Evolutionary conservation across 1,139 yeast species (phyloP).

Genomic region (Hansenula lynferdii): DNA sequence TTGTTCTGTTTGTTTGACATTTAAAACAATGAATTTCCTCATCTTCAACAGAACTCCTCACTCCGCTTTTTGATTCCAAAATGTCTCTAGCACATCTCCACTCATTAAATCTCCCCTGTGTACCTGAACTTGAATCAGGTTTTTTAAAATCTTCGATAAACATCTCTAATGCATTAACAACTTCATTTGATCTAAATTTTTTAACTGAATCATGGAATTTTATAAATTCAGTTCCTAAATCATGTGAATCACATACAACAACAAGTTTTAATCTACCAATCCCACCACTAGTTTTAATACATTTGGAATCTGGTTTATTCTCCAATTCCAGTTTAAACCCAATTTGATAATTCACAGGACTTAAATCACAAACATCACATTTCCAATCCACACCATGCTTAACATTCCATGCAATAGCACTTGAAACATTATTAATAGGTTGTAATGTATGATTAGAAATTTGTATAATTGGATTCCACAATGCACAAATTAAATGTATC

Average conservation of each 20-base stretch:
- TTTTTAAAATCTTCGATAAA: slow-evolving; percentile 34
- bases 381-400: background rate
- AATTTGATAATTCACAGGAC: slow-evolving; percentile 2
- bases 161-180: slow-evolving; percentile 29
- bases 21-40: too few relatives aligned
- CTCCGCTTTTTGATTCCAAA: too few relatives aligned
- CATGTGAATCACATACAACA: slow-evolving; percentile 40
- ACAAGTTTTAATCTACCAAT: slow-evolving; percentile 41
- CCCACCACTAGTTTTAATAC: slow-evolving; percentile 24
- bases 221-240: slow-evolving; percentile 14
- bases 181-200: slow-evolving; percentile 21
- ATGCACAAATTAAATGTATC: slow-evolving; percentile 78
- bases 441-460: slow-evolving; percentile 40
- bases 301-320: slow-evolving; percentile 21
- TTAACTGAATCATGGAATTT: slow-evolving; percentile 34
- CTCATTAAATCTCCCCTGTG: slow-evolving; percentile 12
- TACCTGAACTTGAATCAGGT: slow-evolving; percentile 7
- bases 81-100: too few relatives aligned
- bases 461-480: slow-evolving; percentile 41
- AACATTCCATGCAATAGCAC: slow-evolving; percentile 1
- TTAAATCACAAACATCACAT: slow-evolving; percentile 10
- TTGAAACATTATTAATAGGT: slow-evolving; percentile 33
- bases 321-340: slow-evolving; percentile 22
- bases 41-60: too few relatives aligned
- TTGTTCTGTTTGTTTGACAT: too few relatives aligned